Conservation (phyloP, 2,329 filamentous ascomycete genomes). For the Penicillium digitatum region DNA sequence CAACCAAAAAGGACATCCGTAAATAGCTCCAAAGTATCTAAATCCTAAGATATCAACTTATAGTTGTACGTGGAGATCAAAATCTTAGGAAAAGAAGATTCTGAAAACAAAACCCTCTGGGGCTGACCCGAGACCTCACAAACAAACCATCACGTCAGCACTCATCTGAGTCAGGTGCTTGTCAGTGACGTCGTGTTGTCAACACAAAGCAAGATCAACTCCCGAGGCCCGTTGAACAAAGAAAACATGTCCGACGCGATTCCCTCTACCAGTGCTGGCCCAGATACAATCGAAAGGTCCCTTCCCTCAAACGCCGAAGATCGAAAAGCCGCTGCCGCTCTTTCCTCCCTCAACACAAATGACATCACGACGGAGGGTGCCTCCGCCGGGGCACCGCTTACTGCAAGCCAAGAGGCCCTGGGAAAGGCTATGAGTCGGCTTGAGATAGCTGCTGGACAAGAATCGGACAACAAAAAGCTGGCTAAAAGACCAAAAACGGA, state of each 20-base stretch:
- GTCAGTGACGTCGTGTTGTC: slow-evolving; percentile 1
- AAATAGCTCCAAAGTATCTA: background rate
- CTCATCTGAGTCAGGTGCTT: background rate
- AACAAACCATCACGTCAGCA: slow-evolving; percentile 1
- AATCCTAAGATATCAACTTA: background rate
- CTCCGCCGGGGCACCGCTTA: slow-evolving; percentile 31
- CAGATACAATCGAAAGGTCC: slow-evolving; percentile 31
- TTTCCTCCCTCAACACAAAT: slow-evolving; percentile 45
- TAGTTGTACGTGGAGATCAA: background rate
- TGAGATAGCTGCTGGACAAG: slow-evolving; percentile 41
- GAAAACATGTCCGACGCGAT: slow-evolving; percentile 43
- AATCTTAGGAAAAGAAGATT: too few relatives aligned
- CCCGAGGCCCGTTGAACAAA: background rate
- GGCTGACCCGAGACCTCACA: too few relatives aligned
- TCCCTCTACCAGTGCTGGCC: slow-evolving; percentile 38
- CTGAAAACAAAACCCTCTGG: too few relatives aligned
- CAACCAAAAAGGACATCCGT: background rate
- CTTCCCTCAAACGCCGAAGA: slow-evolving; percentile 47
- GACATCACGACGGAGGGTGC: slow-evolving; percentile 36
- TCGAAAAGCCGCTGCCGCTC: slow-evolving; percentile 49
- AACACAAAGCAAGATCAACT: background rate
- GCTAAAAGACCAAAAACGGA: slow-evolving; percentile 30
- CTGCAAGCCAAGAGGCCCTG: slow-evolving; percentile 47
- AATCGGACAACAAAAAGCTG: slow-evolving; percentile 17
- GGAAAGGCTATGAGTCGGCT: slow-evolving; percentile 49